Base-by-base conservation (phyloP, 495 filamentous ascomycete genomes). In the Penicillium ucsense region DNA sequence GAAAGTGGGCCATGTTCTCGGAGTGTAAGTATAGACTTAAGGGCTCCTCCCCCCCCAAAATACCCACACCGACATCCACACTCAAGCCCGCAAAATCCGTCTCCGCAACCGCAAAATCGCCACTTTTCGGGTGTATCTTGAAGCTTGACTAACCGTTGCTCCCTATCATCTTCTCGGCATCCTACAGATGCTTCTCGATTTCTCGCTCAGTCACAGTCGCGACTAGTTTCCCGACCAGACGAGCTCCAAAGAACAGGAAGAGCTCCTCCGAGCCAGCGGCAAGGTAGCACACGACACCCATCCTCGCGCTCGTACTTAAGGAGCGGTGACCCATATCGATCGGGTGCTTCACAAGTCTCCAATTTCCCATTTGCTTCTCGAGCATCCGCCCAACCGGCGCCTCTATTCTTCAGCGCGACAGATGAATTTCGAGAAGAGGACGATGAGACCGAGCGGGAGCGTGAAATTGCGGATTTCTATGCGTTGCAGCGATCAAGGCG, bases 161-260 rank as follows among this genome's bases (percentile, higher is more conserved):
- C 8, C 8, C 34, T 28, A 12, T 12, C 20, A 20, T 20, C 20
- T 20, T 20, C 20, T 20, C 41, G 46, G 31, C 46, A 35, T 7
- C 33, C 6, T 3, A 37, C 32, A 98, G 92, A 98, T 85, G 92
- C 92, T 55, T 97, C 94, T 45, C 85, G 84, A 43, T 98, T 98
- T 63, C 82, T 98, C 51, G 89, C 92, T 42, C 92, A 98, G 78
- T 97, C 92, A 45, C 90, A 96, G 71, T 94, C 92, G 33, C 83
- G 89, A 43, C 68, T 88, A 78, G 76, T 68, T 73, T 84, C 64
- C 66, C 81, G 81, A 52, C 73, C 77, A 27, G 83, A 86, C 41
- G 78, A 75, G 51, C 47, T 62, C 64, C 70, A 72, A 42, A 60
- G 70, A 53, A 74, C 71, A 48, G 74, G 71, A 32, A 62, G 70